Base-by-base conservation (phyloP, 371 early-diverging fungal species). In the Conidiobolus incongruus region DNA sequence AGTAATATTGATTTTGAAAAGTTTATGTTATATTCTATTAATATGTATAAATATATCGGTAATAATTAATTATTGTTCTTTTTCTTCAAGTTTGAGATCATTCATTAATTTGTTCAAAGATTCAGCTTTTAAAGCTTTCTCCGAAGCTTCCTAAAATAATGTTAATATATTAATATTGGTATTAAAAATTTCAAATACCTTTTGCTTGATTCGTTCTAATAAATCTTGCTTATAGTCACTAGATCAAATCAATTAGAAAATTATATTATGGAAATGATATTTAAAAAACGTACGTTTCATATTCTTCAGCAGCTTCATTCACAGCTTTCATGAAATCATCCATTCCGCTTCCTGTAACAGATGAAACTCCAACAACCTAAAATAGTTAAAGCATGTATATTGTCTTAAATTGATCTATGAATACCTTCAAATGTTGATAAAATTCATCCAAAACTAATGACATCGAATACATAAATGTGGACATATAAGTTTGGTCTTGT, bases 371-470 rank as follows among this genome's bases (percentile, higher is more conserved):
- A 1, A 81, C 83, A 7, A 82, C 72, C 56, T 72, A 31, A 36
- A 38, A 39, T 35, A 22, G 13, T 2, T 20, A 38, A 47, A n/a
- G n/a, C n/a, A n/a, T n/a, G n/a, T n/a, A n/a, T n/a, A n/a, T n/a
- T n/a, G n/a, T n/a, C n/a, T n/a, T n/a, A n/a, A n/a, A n/a, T n/a
- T n/a, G n/a, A n/a, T n/a, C n/a, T n/a, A n/a, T n/a, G n/a, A n/a
- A 38, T 40, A 66, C 77, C 34, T 65, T 73, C 33, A 99, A 58
- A 35, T 81, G 72, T 36, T 74, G 68, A 59, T 98, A 99, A 54
- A 98, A 99, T 65, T 99, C 99, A 53, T 98, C 99, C 51, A 98
- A 62, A 23, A 95, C 89, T 44, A 98, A 53, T 44, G 87, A 81
- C 91, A 98, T 93, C 0, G 87, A 87, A 46, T 80, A 72, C 65